Base-by-base conservation (phyloP, 257 asterid genomes). In the Solanum corneliomulleri region DNA sequence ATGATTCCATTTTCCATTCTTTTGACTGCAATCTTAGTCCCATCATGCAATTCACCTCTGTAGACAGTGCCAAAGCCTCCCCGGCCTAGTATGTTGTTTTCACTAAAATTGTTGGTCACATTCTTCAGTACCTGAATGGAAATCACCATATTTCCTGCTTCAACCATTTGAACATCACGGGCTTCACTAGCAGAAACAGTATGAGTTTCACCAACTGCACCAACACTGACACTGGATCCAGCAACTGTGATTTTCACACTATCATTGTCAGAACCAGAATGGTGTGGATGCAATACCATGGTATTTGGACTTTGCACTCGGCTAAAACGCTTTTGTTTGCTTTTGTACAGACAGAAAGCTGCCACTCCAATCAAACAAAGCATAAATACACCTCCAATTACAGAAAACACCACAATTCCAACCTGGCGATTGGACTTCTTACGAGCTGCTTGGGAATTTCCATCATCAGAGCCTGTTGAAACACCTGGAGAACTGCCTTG, bases 11-110 rank as follows among this genome's bases (percentile, higher is more conserved):
- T 92, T 69, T 96, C 98, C 98, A 95, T 95, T 92, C 99, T 92
- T 76, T 96, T 96, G 88, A 96, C 99, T 18, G 99, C 99, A 56
- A 96, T 96, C 88, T 94, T 93, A 1, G 98, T 96, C 16, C 99
- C 99, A 68, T 96, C 99, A 21, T 96, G 98, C 64, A 96, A 89
- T 74, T 93, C 97, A 4, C 99, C 99, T 90, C 90, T 95, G 88
- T 96, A 96, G 35, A 96, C 99, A 7, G 98, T 94, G 85, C 98
- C 99, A 29, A 96, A 95, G 10, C 99, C 99, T 56, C 99, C 99
- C 80, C 87, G 95, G 0, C 98, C 99, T 41, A 96, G 85, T 41
- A 96, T 92, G 89, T 95, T 96, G 35, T 93, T 92, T 74, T 91
- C 87, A 39, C 93, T 94, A 23, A 96, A 96, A 89, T 93, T 94